These are phyloP conservation scores for Blastomyces parvus DNA, from an alignment of 2,329 filamentous ascomycete genomes.

Conservation along the genomic window DNA sequence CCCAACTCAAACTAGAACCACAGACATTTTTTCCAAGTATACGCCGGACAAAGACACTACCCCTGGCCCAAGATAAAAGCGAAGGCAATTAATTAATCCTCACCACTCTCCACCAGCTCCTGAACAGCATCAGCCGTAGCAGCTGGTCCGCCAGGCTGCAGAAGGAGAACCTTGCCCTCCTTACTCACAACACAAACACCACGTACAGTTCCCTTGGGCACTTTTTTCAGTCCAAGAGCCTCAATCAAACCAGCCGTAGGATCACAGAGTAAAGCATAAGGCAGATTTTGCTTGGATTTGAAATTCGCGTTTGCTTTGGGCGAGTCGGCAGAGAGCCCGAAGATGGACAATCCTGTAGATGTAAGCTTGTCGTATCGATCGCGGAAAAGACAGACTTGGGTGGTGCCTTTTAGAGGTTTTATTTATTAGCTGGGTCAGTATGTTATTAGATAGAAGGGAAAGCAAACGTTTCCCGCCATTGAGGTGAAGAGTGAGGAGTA, in stretches of 20 bases:
- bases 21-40: background rate
- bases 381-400: constrained; percentile 85
- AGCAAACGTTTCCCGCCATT: background rate
- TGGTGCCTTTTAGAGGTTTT: constrained; percentile 59
- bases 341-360: constrained; percentile 71
- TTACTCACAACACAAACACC: constrained; percentile 86
- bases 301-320: constrained; percentile 89
- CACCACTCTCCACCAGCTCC: constrained; percentile 50
- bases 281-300: constrained; percentile 81
- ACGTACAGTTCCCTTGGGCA: constrained; percentile 66
- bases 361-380: constrained; percentile 71
- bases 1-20: no score
- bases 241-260: constrained; percentile 61
- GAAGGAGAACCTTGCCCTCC: constrained; percentile 65
- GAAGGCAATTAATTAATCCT: constrained; percentile 12
- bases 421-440: constrained; percentile 2
- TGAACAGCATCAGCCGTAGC: constrained; percentile 69
- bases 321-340: constrained; percentile 78
- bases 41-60: background rate
- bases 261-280: constrained; percentile 83
- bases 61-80: background rate
- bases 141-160: constrained; percentile 65
- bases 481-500: background rate
- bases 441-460: background rate
- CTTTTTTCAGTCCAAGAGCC: constrained; percentile 84